Conservation (phyloP, 2,329 filamentous ascomycete species). For the Exophiala lecanii-corni region DNA sequence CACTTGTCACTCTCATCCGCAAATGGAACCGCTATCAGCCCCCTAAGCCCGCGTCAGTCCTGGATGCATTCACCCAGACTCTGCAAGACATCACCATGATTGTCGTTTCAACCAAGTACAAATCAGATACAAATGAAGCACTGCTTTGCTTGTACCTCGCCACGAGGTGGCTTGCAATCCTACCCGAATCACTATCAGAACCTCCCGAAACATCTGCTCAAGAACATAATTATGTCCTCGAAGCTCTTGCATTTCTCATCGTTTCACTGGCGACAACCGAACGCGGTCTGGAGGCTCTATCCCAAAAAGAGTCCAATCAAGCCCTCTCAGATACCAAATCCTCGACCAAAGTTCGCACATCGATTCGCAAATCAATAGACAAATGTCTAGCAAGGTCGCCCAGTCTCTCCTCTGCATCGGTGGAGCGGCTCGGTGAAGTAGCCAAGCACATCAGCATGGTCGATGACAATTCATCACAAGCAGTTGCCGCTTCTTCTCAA, state of each 20-base stretch:
- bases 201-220: conserved; percentile 3
- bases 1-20: conserved; percentile 17
- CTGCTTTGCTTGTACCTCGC: conserved; percentile 10
- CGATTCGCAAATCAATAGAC: conserved; percentile 16
- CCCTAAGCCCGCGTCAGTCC: background rate
- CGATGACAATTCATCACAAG: conserved; percentile 5
- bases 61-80: conserved; percentile 13
- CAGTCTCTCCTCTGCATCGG: conserved; percentile 20
- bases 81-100: conserved; percentile 22
- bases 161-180: conserved; percentile 19
- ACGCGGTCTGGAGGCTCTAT: conserved; percentile 17
- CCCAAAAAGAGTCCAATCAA: background rate
- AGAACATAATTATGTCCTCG: conserved; percentile 11
- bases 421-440: conserved; percentile 20
- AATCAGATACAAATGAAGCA: conserved; percentile 6
- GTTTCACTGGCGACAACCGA: conserved; percentile 18
- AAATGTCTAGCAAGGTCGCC: conserved; percentile 15
- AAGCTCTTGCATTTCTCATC: conserved; percentile 20
- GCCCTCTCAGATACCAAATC: background rate
- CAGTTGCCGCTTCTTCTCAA: conserved; percentile 7
- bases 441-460: conserved; percentile 22
- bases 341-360: conserved; percentile 5
- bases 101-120: conserved; percentile 16
- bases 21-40: conserved; percentile 14
- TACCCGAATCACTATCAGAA: conserved; percentile 9